Base-by-base conservation (phyloP, 352 stramenopile species). In the Globisporangium alternatum region DNA sequence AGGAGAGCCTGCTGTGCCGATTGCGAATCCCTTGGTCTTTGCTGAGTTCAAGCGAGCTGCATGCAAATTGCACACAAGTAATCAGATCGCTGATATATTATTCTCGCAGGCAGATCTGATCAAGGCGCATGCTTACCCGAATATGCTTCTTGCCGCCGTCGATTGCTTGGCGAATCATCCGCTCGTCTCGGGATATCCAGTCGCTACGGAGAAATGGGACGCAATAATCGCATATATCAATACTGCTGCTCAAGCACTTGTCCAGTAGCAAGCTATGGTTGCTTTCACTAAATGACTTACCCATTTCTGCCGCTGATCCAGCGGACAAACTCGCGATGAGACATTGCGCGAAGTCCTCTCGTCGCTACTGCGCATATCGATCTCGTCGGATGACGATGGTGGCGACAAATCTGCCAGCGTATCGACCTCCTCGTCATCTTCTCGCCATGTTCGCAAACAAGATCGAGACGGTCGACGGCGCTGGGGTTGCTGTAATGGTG, bases 361-460 rank as follows among this genome's bases (percentile, higher is more conserved):
- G 7, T 19, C 30, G 6, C 8, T 31, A 21, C 9, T 2, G 30
- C 30, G 8, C 17, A 37, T 31, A 10, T 53, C n/a, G 9, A 53
- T 21, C 30, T n/a, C n/a, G 41, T 53, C 25, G 41, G 43, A 12
- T 21, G 56, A 48, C 22, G 30, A 54, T 25, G 12, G 33, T n/a
- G 30, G 43, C 17, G 44, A 35, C 12, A 22, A 21, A 39, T 54
- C 37, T 22, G 4, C 4, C 22, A 31, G 12, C 19, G 41, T 15
- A 10, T n/a, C 47, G 28, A 10, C 19, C 17, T 39, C 44, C 8
- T 53, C 30, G n/a, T 45, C 39, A 21, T 60, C 51, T 53, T 60
- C 60, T 47, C 37, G 43, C 49, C 39, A 59, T 7, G 60, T 21
- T 17, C 21, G 49, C 10, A 66, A 19, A 33, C 47, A 31, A 41